Evolutionary conservation across 768 basidiomycete genomes (phyloP).

Genomic region (Boletus rubropictus): DNA sequence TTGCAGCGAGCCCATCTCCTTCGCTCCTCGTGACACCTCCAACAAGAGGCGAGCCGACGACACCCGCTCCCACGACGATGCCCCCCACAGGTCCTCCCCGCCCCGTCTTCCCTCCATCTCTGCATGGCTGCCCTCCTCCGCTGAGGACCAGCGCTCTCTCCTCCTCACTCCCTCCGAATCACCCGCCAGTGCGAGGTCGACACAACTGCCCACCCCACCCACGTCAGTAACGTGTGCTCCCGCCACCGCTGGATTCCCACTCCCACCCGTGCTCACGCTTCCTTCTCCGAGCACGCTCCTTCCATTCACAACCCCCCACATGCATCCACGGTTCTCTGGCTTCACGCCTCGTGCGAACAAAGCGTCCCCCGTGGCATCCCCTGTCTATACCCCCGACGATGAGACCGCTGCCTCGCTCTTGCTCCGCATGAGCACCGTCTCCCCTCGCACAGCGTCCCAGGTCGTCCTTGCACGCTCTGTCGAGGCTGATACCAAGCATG

Average conservation of each 20-base stretch:
- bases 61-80: background rate
- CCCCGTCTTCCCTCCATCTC: conserved; percentile 60
- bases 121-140: conserved; percentile 48
- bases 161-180: conserved; percentile 33
- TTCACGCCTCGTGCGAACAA: conserved; percentile 18
- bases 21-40: background rate
- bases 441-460: conserved; percentile 5
- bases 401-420: conserved; percentile 64
- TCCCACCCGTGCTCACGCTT: conserved; percentile 40
- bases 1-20: conserved; percentile 19
- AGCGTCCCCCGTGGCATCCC: conserved; percentile 22
- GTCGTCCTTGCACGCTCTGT: background rate
- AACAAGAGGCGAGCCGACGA: background rate
- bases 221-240: conserved; percentile 48
- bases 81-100: conserved; percentile 7
- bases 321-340: conserved; percentile 22
- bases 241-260: conserved; percentile 26
- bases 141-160: conserved; percentile 23
- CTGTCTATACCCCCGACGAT: conserved; percentile 48
- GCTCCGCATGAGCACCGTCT: conserved; percentile 48
- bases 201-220: conserved; percentile 51
- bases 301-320: conserved; percentile 5
- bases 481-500: background rate
- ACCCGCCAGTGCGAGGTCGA: conserved; percentile 11
- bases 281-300: conserved; percentile 28